These are phyloP conservation scores for Rhododendron ovatum DNA, from an alignment of 148 eudicot genomes.

Conservation along the genomic window DNA sequence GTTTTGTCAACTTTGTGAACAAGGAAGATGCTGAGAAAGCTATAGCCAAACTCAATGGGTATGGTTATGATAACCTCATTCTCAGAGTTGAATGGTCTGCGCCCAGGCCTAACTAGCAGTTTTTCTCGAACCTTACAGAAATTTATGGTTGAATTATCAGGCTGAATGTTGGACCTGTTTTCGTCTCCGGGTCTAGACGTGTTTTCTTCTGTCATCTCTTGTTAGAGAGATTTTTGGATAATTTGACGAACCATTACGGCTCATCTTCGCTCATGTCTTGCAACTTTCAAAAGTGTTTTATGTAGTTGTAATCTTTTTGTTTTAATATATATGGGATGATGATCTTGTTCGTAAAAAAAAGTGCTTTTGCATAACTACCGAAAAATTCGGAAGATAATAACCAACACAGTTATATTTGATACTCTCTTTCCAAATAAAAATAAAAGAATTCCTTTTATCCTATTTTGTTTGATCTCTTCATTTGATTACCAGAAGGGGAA, in stretches of 20 bases:
- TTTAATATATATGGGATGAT: too few relatives aligned
- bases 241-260: neutral
- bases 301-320: too few relatives aligned
- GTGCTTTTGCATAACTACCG: neutral
- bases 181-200: neutral
- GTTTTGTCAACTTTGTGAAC: slow-evolving; percentile 70
- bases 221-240: neutral
- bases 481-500: too few relatives aligned
- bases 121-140: neutral
- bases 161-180: neutral
- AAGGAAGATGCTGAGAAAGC: slow-evolving; percentile 81
- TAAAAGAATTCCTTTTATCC: neutral
- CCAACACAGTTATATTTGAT: neutral
- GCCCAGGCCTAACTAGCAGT: slow-evolving; percentile 52
- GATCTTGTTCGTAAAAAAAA: too few relatives aligned
- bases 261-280: neutral
- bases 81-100: slow-evolving; percentile 83
- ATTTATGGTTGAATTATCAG: neutral
- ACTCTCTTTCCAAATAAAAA: neutral
- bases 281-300: neutral
- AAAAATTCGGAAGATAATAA: neutral
- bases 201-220: neutral
- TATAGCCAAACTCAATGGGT: slow-evolving; percentile 77
- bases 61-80: slow-evolving; percentile 87
- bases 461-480: too few relatives aligned